Evolutionary conservation across 345 rosid genomes (phyloP), one percentile per base, ranked within the genome.

Genomic region (Aquilaria sinensis): DNA sequence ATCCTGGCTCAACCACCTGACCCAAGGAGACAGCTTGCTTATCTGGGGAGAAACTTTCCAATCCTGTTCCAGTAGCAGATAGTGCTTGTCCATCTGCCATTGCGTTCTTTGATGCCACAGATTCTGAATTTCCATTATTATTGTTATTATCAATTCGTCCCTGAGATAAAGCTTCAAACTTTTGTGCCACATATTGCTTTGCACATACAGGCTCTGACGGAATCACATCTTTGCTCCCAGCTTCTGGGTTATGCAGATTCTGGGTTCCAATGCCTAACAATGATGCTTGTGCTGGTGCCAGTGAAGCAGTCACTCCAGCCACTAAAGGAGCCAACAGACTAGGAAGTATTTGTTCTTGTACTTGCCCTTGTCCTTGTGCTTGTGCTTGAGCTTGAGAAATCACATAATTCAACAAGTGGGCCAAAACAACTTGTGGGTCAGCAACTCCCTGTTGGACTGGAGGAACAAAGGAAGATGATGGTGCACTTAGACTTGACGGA

Each of bases 391-490:
- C 50, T 45, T 77, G 81, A 50, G 70, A 34, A 14, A 77, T 61
- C 47, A 73, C 75, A 31, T 67, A 73, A 53, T 62, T 77, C 73
- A 77, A 61, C 62, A 77, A 63, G 65, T 70, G 77, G 51, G 81
- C 78, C 63, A 77, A 71, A 60, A 73, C 70, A 31, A 74, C 78
- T 64, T 77, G 81, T 53, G 81, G 81, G 52, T 77, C 78, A 61
- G 58, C 49, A 37, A 62, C n/a, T 45, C 61, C 69, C 61, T 70
- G 78, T 58, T 74, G 75, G 58, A 47, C 43, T 62, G 63, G 78
- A 57, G 75, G 74, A 41, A 65, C 31, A 33, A 37, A 53, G 14
- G 75, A 69, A 57, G 74, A 52, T 57, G 75, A 62, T 55, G 70
- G 31, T 61, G 68, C 45, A 23, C 50, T 54, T 9, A 58, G 13